Evolutionary conservation across 2,329 filamentous ascomycete genomes (phyloP).

Genomic region (Pochonia chlamydosporia): DNA sequence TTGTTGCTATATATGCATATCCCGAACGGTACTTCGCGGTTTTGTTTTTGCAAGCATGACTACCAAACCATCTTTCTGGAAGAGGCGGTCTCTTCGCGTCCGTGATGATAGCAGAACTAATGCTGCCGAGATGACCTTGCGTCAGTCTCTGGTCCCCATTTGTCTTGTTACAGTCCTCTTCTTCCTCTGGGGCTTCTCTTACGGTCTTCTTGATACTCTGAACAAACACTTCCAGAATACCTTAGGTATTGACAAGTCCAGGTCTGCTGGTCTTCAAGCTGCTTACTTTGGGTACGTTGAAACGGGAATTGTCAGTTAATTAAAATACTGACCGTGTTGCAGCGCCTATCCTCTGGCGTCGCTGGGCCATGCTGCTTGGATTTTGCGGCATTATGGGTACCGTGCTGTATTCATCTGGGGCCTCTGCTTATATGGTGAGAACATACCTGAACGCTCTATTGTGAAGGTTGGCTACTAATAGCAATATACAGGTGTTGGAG

Average conservation of each 20-base stretch:
- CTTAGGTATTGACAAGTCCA: slow-evolving; percentile 37
- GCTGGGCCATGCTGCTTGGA: slow-evolving; percentile 55
- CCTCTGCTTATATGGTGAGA: slow-evolving; percentile 55
- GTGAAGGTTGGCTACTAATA: neutral
- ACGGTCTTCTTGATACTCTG: slow-evolving; percentile 41
- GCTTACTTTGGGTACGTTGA: slow-evolving; percentile 49
- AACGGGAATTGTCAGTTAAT: slow-evolving; percentile 11
- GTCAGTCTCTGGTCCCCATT: slow-evolving; percentile 62
- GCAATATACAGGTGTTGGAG: slow-evolving; percentile 30
- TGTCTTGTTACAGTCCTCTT: slow-evolving; percentile 45
- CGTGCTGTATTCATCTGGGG: slow-evolving; percentile 64
- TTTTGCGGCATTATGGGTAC: slow-evolving; percentile 61
- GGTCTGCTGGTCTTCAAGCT: slow-evolving; percentile 41
- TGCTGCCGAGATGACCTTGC: slow-evolving; percentile 53
- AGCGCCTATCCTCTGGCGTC: slow-evolving; percentile 68
- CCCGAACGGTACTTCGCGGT: neutral
- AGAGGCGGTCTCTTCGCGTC: neutral
- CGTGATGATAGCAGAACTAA: neutral
- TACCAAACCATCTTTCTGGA: neutral
- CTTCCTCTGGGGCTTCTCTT: slow-evolving; percentile 42
- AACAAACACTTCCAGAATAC: slow-evolving; percentile 44
- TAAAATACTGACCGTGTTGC: slow-evolving; percentile 27
- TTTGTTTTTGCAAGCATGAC: neutral
- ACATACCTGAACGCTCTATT: neutral
- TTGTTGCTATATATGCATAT: too few species aligned